A percentile compares a stretch with the other conserved stretches of the same genome.
Evolutionary conservation across 306 rosid species (phyloP).

Genomic region (Cajanus cajan): DNA sequence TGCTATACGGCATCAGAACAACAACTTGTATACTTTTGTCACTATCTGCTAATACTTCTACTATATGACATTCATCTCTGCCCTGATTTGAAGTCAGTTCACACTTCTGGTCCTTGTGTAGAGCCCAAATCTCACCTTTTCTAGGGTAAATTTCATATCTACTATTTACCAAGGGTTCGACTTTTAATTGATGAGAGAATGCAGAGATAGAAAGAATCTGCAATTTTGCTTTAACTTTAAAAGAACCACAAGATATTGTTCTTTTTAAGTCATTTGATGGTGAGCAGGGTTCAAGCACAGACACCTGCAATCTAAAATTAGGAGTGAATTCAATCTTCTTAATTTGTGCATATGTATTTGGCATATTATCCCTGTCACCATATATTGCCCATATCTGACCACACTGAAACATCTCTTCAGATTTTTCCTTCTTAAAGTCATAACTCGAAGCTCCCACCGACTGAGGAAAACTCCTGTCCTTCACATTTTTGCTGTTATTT

Average conservation of each 20-base stretch:
- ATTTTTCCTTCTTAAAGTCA: conserved; percentile 41
- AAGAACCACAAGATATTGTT: conserved; percentile 54
- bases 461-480: background rate
- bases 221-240: conserved; percentile 29
- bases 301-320: conserved; percentile 43
- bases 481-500: conserved; percentile 24
- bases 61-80: conserved; percentile 49
- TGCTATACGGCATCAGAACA: conserved; percentile 31
- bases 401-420: conserved; percentile 44
- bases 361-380: conserved; percentile 46
- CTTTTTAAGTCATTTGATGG: conserved; percentile 2
- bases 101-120: conserved; percentile 44
- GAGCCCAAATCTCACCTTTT: conserved; percentile 70
- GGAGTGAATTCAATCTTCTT: conserved; percentile 45
- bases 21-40: conserved; percentile 38
- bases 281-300: conserved; percentile 51
- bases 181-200: conserved; percentile 50
- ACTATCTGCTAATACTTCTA: conserved; percentile 54
- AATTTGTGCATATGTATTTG: conserved; percentile 47
- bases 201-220: conserved; percentile 29
- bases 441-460: conserved; percentile 16
- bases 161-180: conserved; percentile 19
- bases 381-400: conserved; percentile 75
- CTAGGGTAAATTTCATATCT: conserved; percentile 55
- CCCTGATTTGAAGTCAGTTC: conserved; percentile 28